phyloP scores from a whole-genome alignment of 1,139 yeast genomes.

The Oligophagozyma castellii region DNA sequence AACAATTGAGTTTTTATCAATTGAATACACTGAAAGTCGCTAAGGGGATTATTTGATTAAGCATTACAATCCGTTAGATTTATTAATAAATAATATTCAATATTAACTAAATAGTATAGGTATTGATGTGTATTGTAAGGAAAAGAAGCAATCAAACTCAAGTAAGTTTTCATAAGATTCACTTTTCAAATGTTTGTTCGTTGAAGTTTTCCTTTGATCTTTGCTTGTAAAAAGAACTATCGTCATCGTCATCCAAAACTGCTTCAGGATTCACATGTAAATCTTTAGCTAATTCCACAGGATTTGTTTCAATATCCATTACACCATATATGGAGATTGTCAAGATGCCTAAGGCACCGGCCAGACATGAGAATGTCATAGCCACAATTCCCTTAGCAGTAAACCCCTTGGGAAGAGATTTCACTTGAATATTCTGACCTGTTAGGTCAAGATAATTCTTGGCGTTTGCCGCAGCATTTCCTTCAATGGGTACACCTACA shows the following conservation, averaged over 20 bases:
- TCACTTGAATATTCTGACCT: constrained; percentile 58
- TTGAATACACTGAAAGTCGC: too few species aligned
- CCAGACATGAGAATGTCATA: constrained; percentile 59
- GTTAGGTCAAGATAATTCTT: constrained; percentile 44
- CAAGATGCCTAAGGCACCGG: constrained; percentile 68
- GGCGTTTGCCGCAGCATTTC: constrained; percentile 81
- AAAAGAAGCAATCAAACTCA: constrained; percentile 1
- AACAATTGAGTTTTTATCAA: too few species aligned
- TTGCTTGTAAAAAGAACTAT: too few species aligned
- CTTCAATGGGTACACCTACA: constrained; percentile 36
- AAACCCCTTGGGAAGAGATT: constrained; percentile 68
- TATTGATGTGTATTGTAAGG: neutral
- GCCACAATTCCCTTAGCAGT: constrained; percentile 87
- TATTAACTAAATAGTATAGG: neutral
- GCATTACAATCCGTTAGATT: too few species aligned
- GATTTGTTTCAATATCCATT: constrained; percentile 52
- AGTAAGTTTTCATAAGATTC: neutral
- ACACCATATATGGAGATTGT: constrained; percentile 74
- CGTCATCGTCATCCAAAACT: neutral
- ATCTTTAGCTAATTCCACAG: constrained; percentile 38
- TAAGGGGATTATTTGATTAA: too few species aligned
- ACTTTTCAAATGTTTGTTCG: neutral
- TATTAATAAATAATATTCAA: too few species aligned
- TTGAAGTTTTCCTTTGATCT: too few species aligned
- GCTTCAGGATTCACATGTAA: constrained; percentile 17